A percentile compares a stretch with the other conserved stretches of the same genome.
Evolutionary conservation across 306 rosid species (phyloP).

Genomic region (Quercus bicolor): DNA sequence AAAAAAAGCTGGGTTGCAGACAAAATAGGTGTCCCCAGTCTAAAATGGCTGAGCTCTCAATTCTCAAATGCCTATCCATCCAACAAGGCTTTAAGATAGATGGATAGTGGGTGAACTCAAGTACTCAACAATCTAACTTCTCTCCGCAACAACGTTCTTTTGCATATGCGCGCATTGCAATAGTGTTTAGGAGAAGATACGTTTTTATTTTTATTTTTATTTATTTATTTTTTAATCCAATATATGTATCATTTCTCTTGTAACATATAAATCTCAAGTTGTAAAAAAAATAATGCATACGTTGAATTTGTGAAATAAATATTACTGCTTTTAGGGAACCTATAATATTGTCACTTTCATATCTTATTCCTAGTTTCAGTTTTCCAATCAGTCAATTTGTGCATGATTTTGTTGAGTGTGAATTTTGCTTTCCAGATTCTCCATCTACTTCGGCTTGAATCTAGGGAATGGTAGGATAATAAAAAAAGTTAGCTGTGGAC

Average conservation of each 20-base stretch:
- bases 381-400: background rate
- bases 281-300: no score
- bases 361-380: background rate
- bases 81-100: constrained; percentile 33
- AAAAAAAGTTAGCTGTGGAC: background rate
- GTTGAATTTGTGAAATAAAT: no score
- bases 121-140: background rate
- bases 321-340: background rate
- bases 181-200: no score
- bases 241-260: no score
- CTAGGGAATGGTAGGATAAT: background rate
- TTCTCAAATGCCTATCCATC: constrained; percentile 46
- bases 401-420: background rate
- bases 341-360: background rate
- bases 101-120: background rate
- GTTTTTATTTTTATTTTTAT: no score
- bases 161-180: background rate
- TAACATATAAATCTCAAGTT: no score
- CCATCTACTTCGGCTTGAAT: background rate
- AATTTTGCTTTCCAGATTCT: background rate
- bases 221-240: no score
- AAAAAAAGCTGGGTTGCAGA: constrained; percentile 23
- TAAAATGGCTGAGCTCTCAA: constrained; percentile 13
- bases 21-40: constrained; percentile 35
- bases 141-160: background rate